These are phyloP conservation scores for Trametes cubensis DNA, from an alignment of 768 basidiomycete species.

Conservation along the genomic window DNA sequence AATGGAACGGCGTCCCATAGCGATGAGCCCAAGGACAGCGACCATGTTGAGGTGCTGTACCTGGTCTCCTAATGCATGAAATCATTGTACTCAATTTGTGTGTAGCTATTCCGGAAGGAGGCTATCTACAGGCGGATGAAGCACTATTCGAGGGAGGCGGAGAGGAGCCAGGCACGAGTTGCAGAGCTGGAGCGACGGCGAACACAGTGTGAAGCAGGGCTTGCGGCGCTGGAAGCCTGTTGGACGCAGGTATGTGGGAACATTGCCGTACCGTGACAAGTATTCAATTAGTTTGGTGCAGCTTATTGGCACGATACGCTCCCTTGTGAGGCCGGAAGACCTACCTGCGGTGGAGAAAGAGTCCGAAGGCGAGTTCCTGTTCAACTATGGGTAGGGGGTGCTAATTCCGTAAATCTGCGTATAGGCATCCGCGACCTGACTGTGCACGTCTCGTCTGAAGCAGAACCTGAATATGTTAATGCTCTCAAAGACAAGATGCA, in stretches of 20 bases:
- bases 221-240: constrained; percentile 36
- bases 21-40: constrained; percentile 35
- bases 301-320: constrained; percentile 33
- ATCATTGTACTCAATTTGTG: not conserved
- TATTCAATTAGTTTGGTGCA: constrained; percentile 17
- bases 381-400: not conserved
- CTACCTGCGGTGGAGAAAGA: constrained; percentile 28
- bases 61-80: not conserved
- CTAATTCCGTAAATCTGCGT: not conserved
- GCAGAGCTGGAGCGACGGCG: constrained; percentile 34
- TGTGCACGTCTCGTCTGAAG: constrained; percentile 27
- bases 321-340: constrained; percentile 33
- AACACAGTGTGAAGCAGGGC: constrained; percentile 32
- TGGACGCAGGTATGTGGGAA: constrained; percentile 32
- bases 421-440: constrained; percentile 33
- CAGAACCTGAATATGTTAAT: constrained; percentile 29
- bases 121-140: constrained; percentile 38
- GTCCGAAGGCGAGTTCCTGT: constrained; percentile 28
- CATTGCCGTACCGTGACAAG: not conserved
- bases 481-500: constrained; percentile 32
- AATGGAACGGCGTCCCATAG: constrained; percentile 30
- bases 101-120: constrained; percentile 35
- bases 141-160: constrained; percentile 37
- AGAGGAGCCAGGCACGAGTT: constrained; percentile 32
- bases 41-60: constrained; percentile 33